phyloP scores from a whole-genome alignment of 768 basidiomycete genomes.

The Podaxis sp. region DNA sequence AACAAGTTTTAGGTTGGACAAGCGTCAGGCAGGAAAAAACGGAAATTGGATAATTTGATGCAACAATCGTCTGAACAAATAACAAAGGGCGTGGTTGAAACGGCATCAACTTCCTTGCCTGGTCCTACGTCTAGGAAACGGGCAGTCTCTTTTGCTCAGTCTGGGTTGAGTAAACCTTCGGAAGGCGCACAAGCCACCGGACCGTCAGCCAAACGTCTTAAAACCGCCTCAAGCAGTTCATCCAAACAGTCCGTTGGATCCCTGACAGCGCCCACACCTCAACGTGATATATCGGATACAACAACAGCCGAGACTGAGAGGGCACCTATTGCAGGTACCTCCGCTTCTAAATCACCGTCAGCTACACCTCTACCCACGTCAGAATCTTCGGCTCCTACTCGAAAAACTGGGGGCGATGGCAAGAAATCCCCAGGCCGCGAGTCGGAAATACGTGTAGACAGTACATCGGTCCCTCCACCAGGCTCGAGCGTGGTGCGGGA shows the following conservation, averaged over 20 bases:
- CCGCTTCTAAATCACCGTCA: neutral
- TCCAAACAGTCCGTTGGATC: neutral
- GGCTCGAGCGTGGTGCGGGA: neutral
- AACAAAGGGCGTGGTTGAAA: too few relatives aligned
- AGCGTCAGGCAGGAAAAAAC: neutral
- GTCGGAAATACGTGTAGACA: neutral
- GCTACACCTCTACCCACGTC: neutral
- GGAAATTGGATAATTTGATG: neutral
- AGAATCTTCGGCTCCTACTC: neutral
- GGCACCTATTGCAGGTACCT: neutral
- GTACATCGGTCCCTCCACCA: neutral
- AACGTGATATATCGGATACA: neutral
- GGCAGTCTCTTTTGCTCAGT: neutral
- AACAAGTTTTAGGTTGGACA: neutral
- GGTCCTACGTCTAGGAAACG: conserved; percentile 8
- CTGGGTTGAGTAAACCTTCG: neutral
- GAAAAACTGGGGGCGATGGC: neutral
- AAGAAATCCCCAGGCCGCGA: neutral
- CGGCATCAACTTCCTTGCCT: neutral
- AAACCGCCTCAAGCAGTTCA: neutral
- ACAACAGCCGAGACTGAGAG: neutral
- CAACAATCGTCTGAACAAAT: neutral
- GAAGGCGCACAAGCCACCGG: neutral
- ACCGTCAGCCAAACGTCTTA: conserved; percentile 2
- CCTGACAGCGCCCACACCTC: neutral